phyloP scores from a whole-genome alignment of 345 rosid species.

The Zanthoxylum bungeanum region DNA sequence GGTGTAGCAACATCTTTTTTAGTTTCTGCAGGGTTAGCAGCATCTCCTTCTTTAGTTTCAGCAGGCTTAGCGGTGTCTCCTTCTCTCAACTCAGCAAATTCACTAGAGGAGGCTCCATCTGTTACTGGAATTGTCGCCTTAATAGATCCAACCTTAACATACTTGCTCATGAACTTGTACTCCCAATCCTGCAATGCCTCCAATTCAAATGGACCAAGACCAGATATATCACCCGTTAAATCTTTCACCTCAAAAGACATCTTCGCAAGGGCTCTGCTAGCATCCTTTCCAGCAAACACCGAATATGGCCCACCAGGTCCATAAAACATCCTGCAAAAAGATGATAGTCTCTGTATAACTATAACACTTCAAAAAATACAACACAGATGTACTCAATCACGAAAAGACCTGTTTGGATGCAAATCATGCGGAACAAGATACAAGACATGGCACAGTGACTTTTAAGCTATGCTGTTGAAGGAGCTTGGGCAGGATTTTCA shows the following conservation, averaged over 20 bases:
- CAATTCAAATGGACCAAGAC: conserved; percentile 89
- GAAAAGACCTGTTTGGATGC: not conserved
- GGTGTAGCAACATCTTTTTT: conserved; percentile 42
- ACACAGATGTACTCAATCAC: not conserved
- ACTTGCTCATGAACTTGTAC: conserved; percentile 98
- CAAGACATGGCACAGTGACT: not conserved
- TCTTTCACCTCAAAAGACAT: conserved; percentile 97
- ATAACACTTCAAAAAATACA: not conserved
- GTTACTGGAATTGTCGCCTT: conserved; percentile 42
- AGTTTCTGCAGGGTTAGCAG: conserved; percentile 35
- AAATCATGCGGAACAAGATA: not conserved
- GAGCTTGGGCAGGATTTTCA: too few relatives aligned
- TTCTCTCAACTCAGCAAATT: conserved; percentile 42
- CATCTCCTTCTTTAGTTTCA: conserved; percentile 40
- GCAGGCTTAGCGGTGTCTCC: conserved; percentile 35
- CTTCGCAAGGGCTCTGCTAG: conserved; percentile 99
- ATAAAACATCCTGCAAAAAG: conserved; percentile 77
- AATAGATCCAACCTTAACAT: conserved; percentile 80
- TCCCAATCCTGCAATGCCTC: conserved; percentile 99
- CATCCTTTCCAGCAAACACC: conserved; percentile 92
- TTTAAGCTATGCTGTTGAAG: too few relatives aligned
- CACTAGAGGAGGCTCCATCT: conserved; percentile 39
- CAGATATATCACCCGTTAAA: conserved; percentile 86
- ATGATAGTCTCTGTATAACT: not conserved
- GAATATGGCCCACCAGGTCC: conserved; percentile 99